Evolutionary conservation across 1,284 basidiomycete genomes (phyloP), one percentile per base, ranked within the genome.

Genomic region (Moniliella sp.): DNA sequence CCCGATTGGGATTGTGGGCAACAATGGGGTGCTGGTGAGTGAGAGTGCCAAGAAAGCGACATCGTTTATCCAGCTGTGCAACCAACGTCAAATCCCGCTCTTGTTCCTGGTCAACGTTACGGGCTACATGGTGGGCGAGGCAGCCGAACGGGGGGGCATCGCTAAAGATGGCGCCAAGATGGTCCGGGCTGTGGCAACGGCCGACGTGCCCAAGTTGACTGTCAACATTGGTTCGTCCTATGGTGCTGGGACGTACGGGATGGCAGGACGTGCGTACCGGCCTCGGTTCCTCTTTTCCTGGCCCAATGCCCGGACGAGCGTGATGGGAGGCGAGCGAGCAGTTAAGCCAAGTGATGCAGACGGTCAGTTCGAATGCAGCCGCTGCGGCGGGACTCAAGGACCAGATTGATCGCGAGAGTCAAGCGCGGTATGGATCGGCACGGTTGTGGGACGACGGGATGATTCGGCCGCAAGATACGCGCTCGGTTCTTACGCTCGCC

Each of bases 121-220:
- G 3, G 61, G 61, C 16, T 88, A 88, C 56, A 86, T 88, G 82
- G 82, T 91, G 5, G 82, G 82, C 11, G 81, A 80, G 19, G 84
- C 83, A 48, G 83, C 83, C 15, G 83, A 91, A 64, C 71, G 71
- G 42, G 78, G 79, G n/a, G 84, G 84, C 1, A 93, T 93, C 46
- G 84, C 84, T 10, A 91, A 91, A 64, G 83, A 93, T 56, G 84
- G 84, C 17, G 84, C 84, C 11, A 93, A 93, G 69, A 88, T 93
- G 81, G 84, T 93, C 37, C 73, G 84, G 34, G 84, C 84, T 1
- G 86, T 93, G 7, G 84, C 86, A 1, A 82, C 80, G 56, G 78
- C 82, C 28, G 75, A 86, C 46, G 83, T 91, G 9, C 83, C 86
- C 15, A 93, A 93, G 63, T 68, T 88, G 40, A 91, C 84, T 0